Conservation (phyloP, 2,329 filamentous ascomycete species). For the Pseudogymnoascus sp. region DNA sequence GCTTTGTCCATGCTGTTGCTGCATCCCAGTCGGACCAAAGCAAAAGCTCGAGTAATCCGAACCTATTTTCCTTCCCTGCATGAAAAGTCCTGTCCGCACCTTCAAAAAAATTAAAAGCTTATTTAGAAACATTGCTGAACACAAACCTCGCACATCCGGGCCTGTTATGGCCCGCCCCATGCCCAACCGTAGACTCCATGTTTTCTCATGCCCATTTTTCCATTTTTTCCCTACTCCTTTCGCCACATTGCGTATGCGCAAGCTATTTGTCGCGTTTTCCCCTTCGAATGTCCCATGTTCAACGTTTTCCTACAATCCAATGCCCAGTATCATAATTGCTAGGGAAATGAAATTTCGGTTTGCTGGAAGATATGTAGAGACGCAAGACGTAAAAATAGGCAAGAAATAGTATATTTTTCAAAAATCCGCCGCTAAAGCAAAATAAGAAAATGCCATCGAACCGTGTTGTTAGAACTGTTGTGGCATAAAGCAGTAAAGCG, state of each 20-base stretch:
- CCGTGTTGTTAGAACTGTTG: neutral
- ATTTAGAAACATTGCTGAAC: conserved; percentile 1
- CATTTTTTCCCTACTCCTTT: neutral
- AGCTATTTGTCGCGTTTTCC: neutral
- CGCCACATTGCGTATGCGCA: neutral
- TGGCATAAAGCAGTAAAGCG: neutral
- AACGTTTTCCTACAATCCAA: neutral
- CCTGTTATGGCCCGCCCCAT: neutral
- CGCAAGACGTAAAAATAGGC: conserved; percentile 2
- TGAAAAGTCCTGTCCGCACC: neutral
- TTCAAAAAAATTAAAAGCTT: neutral
- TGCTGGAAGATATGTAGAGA: neutral
- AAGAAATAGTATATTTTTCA: conserved; percentile 5
- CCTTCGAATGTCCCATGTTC: neutral
- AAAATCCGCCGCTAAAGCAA: conserved; percentile 1
- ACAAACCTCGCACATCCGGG: neutral
- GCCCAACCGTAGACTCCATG: neutral
- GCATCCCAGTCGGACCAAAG: neutral
- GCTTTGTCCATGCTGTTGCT: neutral
- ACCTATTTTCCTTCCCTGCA: neutral
- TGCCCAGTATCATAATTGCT: neutral
- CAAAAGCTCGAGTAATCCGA: neutral
- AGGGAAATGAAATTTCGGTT: neutral
- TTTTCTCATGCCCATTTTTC: neutral
- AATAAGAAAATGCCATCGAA: neutral